phyloP scores from a whole-genome alignment of 2,329 filamentous ascomycete species.

The Trichoderma cornu-damae region DNA sequence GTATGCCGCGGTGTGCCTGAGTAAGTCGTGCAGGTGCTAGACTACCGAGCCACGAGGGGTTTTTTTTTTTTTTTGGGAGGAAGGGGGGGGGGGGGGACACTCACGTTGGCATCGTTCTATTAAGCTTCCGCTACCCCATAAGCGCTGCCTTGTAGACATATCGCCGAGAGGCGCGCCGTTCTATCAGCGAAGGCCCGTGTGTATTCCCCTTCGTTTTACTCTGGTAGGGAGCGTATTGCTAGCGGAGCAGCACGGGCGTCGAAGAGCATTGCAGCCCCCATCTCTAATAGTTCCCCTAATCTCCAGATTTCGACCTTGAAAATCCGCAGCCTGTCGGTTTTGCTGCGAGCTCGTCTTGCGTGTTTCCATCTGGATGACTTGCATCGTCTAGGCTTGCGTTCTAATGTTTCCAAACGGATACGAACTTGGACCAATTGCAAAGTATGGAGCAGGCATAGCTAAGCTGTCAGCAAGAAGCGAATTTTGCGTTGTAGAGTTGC shows the following conservation, averaged over 20 bases:
- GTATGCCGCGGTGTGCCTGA: constrained; percentile 17
- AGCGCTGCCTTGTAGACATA: constrained; percentile 3
- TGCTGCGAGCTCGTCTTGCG: background rate
- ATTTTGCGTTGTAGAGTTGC: background rate
- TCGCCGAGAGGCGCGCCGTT: constrained; percentile 16
- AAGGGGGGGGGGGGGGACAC: too few species aligned
- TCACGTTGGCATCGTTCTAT: constrained; percentile 12
- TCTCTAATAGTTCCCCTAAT: background rate
- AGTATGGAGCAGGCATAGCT: background rate
- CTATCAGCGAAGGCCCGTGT: constrained; percentile 1
- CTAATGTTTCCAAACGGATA: background rate
- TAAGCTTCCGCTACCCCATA: constrained; percentile 18
- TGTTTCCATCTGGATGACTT: background rate
- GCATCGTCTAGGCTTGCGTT: background rate
- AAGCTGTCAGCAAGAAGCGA: constrained; percentile 5
- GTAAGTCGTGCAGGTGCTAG: constrained; percentile 17
- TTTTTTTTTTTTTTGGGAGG: too few species aligned
- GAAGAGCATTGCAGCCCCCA: constrained; percentile 7
- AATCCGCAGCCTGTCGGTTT: background rate
- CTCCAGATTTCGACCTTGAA: background rate
- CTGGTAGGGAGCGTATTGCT: background rate
- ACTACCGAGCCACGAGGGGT: constrained; percentile 19
- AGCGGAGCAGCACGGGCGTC: background rate
- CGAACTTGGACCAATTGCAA: background rate
- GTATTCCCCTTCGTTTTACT: background rate